A percentile compares a stretch with the other conserved stretches of the same genome.
These are phyloP conservation scores for Pseudocercospora crystallina DNA, from an alignment of 2,329 filamentous ascomycete species.

Conservation along the genomic window DNA sequence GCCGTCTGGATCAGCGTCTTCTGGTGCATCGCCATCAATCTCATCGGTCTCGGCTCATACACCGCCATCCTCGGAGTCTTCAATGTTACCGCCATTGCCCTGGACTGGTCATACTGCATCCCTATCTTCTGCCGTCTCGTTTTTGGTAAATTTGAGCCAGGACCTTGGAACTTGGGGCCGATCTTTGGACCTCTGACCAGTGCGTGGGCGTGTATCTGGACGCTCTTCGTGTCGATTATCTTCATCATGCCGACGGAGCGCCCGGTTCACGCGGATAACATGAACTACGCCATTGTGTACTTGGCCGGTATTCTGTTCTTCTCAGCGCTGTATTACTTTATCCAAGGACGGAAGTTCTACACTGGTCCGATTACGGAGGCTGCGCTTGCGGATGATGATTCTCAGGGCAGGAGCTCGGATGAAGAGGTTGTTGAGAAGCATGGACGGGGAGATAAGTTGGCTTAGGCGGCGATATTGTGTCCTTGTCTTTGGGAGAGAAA, in stretches of 20 bases:
- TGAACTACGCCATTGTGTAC: conserved; percentile 59
- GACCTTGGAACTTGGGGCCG: conserved; percentile 54
- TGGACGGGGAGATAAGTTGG: too few relatives aligned
- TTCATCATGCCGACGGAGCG: conserved; percentile 53
- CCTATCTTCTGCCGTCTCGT: conserved; percentile 55
- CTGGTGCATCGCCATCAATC: conserved; percentile 58
- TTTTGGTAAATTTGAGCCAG: conserved; percentile 51
- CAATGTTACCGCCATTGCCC: conserved; percentile 56
- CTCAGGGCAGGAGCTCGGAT: conserved; percentile 22
- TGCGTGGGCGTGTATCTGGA: conserved; percentile 53
- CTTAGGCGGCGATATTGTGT: too few relatives aligned
- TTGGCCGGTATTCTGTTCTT: conserved; percentile 48
- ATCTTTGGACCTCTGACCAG: conserved; percentile 41
- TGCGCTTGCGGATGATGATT: conserved; percentile 21
- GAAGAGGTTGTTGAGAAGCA: conserved; percentile 2
- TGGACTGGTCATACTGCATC: conserved; percentile 58
- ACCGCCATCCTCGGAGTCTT: conserved; percentile 55
- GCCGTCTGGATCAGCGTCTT: conserved; percentile 58
- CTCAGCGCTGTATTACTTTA: conserved; percentile 48
- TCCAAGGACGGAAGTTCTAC: conserved; percentile 49
- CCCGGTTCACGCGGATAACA: conserved; percentile 50
- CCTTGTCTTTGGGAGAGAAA: too few relatives aligned
- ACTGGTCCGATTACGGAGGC: conserved; percentile 47
- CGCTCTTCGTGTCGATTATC: conserved; percentile 54
- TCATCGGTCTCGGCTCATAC: conserved; percentile 59